phyloP scores from a whole-genome alignment of 768 basidiomycete species.

The Russula foetens region DNA sequence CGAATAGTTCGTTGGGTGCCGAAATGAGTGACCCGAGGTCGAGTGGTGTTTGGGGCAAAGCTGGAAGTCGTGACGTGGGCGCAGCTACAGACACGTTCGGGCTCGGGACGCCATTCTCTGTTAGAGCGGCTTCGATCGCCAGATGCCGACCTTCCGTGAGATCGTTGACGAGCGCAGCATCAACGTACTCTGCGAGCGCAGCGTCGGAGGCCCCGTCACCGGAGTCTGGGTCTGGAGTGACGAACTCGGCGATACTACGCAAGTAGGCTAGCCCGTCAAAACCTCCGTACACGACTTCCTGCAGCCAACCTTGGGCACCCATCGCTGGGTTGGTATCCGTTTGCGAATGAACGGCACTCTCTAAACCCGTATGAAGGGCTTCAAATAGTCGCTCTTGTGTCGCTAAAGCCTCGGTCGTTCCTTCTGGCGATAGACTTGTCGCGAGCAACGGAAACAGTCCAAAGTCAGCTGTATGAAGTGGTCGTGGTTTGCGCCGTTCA shows the following conservation, averaged over 20 bases:
- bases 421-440: conserved; percentile 16
- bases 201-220: neutral
- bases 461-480: conserved; percentile 48
- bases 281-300: conserved; percentile 75
- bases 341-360: conserved; percentile 5
- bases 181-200: conserved; percentile 5
- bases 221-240: conserved; percentile 24
- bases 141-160: conserved; percentile 17
- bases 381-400: conserved; percentile 27
- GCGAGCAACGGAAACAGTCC: conserved; percentile 50
- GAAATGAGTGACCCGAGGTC: conserved; percentile 39
- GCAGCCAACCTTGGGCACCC: conserved; percentile 58
- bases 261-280: conserved; percentile 70
- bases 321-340: conserved; percentile 26
- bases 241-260: conserved; percentile 69
- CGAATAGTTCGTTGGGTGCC: conserved; percentile 35
- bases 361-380: conserved; percentile 20
- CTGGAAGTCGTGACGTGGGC: neutral
- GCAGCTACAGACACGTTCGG: neutral
- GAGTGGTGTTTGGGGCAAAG: conserved; percentile 18
- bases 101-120: neutral
- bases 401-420: conserved; percentile 21
- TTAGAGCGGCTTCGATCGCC: neutral
- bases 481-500: conserved; percentile 42
- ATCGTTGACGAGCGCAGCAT: conserved; percentile 9